Evolutionary conservation across 1,139 yeast genomes (phyloP), one percentile per base, ranked within the genome.

Genomic region (Protomyces pachydermus): DNA sequence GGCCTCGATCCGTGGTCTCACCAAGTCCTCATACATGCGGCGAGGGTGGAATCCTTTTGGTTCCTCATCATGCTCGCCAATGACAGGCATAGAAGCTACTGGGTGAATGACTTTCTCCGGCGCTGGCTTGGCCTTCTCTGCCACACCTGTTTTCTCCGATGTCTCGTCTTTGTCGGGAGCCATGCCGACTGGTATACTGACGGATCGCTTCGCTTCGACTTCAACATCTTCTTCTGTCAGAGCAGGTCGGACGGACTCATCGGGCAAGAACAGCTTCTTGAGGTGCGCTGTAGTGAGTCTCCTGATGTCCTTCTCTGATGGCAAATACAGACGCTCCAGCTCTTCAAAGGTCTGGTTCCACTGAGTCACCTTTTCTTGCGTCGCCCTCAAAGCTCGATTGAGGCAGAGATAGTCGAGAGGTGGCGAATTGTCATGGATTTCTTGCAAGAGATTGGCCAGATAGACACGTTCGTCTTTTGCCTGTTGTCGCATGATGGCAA

Each of bases 231-330:
- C 37, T 16, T 25, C 52, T 3, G 8, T 10, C 18, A 28, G n/a
- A 10, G n/a, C 54, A 9, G 56, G 38, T 3, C 46, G 57, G 8
- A 16, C 37, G 3, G 50, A 8, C 9, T 60, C 58, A 16, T 54
- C 64, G 3, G 50, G 48, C 28, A 39, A 42, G 70, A 93, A 85
- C 64, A 91, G 81, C 70, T 85, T 88, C 67, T 86, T 84, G 71
- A 95, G 78, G 72, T 93, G 98, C 69, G 87, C 87, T 14, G 96
- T 89, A 1, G 98, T 91, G 56, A 93, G 88, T 67, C 91, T 81
- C 8, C 96, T 87, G 69, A 95, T 88, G 79, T 95, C 98, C 72
- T 87, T 89, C 74, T 95, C 98, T 16, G 96, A 85, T 0, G 98
- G 98, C 67, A 93, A 81, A 72, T 82, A 93, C 35, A 80, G 80